phyloP scores from a whole-genome alignment of 2,329 filamentous ascomycete species.

The Botrytis fragariae region DNA sequence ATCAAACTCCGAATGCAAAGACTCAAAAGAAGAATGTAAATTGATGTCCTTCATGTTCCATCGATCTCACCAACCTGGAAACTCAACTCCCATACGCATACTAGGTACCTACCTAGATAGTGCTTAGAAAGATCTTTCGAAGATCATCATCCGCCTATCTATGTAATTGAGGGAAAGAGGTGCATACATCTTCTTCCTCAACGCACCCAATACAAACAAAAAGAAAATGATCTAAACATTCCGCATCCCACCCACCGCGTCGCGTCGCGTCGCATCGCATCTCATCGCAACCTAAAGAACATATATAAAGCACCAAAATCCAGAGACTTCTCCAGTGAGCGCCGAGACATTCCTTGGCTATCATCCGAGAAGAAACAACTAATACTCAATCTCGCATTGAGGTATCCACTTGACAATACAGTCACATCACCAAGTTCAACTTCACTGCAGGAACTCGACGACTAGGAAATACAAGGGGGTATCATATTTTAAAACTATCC shows the following conservation, averaged over 20 bases:
- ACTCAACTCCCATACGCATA: too few species aligned
- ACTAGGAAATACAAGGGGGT: conserved; percentile 12
- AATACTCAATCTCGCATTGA: neutral
- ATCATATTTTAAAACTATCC: conserved; percentile 13
- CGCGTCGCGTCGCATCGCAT: neutral
- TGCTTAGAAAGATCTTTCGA: too few species aligned
- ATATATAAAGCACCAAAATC: neutral
- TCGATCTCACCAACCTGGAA: too few species aligned
- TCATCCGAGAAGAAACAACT: neutral
- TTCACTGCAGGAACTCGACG: neutral
- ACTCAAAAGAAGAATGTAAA: too few species aligned
- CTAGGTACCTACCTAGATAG: too few species aligned
- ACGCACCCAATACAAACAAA: neutral
- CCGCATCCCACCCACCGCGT: too few species aligned
- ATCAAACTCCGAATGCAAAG: too few species aligned
- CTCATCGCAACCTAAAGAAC: neutral
- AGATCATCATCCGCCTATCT: neutral
- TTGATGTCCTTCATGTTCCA: too few species aligned
- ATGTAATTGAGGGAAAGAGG: neutral
- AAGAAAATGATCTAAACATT: too few species aligned
- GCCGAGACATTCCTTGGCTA: neutral
- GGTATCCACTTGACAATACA: neutral
- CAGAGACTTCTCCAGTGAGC: neutral
- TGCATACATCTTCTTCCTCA: neutral
- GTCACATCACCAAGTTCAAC: neutral